phyloP scores from a whole-genome alignment of 2,329 filamentous ascomycete species.

The Boeremia lycopersici region DNA sequence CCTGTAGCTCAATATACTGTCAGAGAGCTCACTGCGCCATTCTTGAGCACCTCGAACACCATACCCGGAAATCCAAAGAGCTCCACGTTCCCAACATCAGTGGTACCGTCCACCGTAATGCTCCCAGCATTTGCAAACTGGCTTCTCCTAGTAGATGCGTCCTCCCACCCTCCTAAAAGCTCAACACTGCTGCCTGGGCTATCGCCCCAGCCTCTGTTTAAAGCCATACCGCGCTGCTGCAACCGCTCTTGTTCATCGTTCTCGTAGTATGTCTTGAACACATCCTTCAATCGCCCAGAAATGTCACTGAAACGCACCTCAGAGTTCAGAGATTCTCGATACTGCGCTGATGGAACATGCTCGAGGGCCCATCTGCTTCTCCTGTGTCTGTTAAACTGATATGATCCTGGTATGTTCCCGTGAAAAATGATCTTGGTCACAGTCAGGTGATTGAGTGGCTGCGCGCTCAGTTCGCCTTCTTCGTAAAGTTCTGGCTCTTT shows the following conservation, averaged over 20 bases:
- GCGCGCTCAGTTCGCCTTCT: conserved; percentile 35
- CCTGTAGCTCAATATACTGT: conserved; percentile 74
- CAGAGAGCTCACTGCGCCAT: conserved; percentile 84
- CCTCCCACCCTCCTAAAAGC: conserved; percentile 69
- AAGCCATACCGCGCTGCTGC: conserved; percentile 72
- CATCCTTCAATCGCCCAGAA: conserved; percentile 68
- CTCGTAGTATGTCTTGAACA: conserved; percentile 72
- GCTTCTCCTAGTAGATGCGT: conserved; percentile 52
- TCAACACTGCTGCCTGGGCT: conserved; percentile 90
- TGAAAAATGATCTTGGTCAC: conserved; percentile 93
- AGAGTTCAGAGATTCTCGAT: conserved; percentile 64
- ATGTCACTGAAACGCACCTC: conserved; percentile 69
- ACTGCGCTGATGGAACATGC: conserved; percentile 49
- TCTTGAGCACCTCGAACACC: conserved; percentile 95
- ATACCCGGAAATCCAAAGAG: conserved; percentile 92
- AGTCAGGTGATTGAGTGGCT: conserved; percentile 68
- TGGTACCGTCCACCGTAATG: conserved; percentile 51
- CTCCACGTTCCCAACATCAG: conserved; percentile 73
- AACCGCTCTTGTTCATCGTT: conserved; percentile 60
- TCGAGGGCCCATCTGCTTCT: conserved; percentile 84
- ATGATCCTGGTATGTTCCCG: conserved; percentile 92
- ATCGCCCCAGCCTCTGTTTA: conserved; percentile 90
- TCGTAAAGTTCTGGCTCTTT: conserved; percentile 37
- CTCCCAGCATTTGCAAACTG: conserved; percentile 43
- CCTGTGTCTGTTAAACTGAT: conserved; percentile 93